Evolutionary conservation across 2,329 filamentous ascomycete species (phyloP).

Genomic region (Phoma sp.): DNA sequence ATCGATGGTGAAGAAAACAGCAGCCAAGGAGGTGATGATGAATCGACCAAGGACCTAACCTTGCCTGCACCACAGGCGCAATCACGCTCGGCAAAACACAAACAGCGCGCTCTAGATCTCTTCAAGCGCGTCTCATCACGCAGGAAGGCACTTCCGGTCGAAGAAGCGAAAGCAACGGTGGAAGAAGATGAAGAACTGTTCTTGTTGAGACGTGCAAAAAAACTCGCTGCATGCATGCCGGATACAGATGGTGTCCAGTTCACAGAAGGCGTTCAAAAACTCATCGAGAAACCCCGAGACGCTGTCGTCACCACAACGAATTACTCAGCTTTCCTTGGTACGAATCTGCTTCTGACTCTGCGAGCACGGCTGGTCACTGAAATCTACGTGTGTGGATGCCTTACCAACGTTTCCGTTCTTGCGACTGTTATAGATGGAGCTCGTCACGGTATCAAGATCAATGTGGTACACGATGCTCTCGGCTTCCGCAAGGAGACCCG

Average conservation of each 20-base stretch:
- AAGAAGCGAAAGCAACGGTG: conserved; percentile 34
- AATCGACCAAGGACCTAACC: conserved; percentile 32
- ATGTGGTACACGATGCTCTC: conserved; percentile 85
- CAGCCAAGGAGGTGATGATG: conserved; percentile 45
- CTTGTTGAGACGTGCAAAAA: conserved; percentile 46
- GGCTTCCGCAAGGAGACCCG: conserved; percentile 75
- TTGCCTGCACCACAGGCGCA: conserved; percentile 32
- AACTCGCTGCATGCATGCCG: conserved; percentile 51
- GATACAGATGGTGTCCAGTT: conserved; percentile 58
- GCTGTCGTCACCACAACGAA: conserved; percentile 71
- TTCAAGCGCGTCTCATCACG: conserved; percentile 46
- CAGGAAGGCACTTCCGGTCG: conserved; percentile 34
- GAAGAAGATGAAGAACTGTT: conserved; percentile 57
- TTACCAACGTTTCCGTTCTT: conserved; percentile 87
- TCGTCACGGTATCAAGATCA: conserved; percentile 84
- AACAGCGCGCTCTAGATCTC: conserved; percentile 45
- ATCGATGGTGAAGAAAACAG: conserved; percentile 43
- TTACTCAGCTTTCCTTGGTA: conserved; percentile 86
- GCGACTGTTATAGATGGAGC: conserved; percentile 92
- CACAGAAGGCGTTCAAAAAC: conserved; percentile 55
- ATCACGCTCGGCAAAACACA: conserved; percentile 45
- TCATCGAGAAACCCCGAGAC: conserved; percentile 59
- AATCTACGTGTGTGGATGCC: conserved; percentile 84
- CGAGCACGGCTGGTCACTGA: conserved; percentile 89
- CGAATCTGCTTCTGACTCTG: conserved; percentile 74